Evolutionary conservation across 208 protist species (phyloP), one percentile per base, ranked within the genome.

Genomic region (Willaertia magna): DNA sequence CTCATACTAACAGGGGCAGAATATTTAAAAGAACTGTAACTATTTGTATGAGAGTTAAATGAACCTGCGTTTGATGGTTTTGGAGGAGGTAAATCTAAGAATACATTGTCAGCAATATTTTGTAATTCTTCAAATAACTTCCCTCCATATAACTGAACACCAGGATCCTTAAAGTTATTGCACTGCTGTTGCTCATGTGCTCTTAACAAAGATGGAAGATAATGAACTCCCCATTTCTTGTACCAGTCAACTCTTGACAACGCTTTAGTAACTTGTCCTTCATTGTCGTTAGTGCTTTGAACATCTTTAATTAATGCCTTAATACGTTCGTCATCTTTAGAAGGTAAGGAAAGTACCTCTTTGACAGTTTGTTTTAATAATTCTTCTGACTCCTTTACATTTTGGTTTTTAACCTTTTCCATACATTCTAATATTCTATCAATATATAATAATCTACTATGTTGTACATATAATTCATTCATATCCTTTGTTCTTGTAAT

Each of bases 151-250:
- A 81, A 11, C 81, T 93, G 91, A 39, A 93, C 84, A 46, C 91
- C 89, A 16, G 90, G 89, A 40, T 93, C 91, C 74, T 92, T 93
- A 78, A 94, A 93, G 84, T 93, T 93, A 67, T 55, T 93, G 74
- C 91, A 94, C 55, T 83, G 49, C 83, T 93, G 90, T 2, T 85
- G 61, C 34, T n/a, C 3, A 74, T 93, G 92, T 40, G 91, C 83
- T 4, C 74, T 22, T 20, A 48, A 14, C 9, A 93, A 85, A 39
- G 85, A 86, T 11, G 51, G 85, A 16, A 93, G 83, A 85, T 93
- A 93, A 78, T 93, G 91, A 0, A n/a, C 2, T 12, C 91, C 91
- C 91, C 91, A 93, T 22, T 82, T 52, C 26, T 90, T 67, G 34
- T 22, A 91, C 22, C 52, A 90, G 30, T 86, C 47, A 42, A 48